Base-by-base conservation (phyloP, 2,329 filamentous ascomycete species). In the Fonsecaea pedrosoi region DNA sequence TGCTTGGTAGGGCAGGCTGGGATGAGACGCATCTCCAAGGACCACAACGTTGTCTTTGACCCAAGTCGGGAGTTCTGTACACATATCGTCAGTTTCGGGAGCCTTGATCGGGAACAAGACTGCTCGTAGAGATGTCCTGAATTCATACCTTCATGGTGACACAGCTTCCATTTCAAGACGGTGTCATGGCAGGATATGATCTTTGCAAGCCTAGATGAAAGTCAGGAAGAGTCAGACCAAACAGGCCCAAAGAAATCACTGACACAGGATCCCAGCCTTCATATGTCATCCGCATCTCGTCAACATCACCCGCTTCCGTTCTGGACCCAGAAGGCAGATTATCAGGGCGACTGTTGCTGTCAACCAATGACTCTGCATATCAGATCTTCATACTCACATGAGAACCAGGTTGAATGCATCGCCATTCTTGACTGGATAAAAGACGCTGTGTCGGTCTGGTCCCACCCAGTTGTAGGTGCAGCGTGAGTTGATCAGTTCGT, bases 21-120 rank as follows among this genome's bases (percentile, higher is more conserved):
- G 80, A 78, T 35, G 77, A 72, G 80, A 82, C 80, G 57, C 67
- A 53, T 67, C 64, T n/a, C 80, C 80, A 60, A 81, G 78, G 13
- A 82, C 67, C 2, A 81, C 77, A 2, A 82, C 73, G 54, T 80
- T 82, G 68, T 77, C 78, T 53, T 76, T 58, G 35, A 56, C 60
- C 50, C 50, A 62, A 25, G 60, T 62, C 21, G 35, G 60, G 37
- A 62, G 60, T 12, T 56, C 61, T 50, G 21, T 12, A 15, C 10
- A n/a, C 25, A n/a, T n/a, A n/a, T n/a, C 10, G 25, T n/a, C 38
- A 54, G 32, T 54, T 5, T 25, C 50, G 9, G 9, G 1, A 13
- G 32, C 21, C 15, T 21, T 32, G 45, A 54, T 1, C 38, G 21
- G n/a, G n/a, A 4, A 40, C 8, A 54, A 21, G 32, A 34, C 38